Base-by-base conservation (phyloP, 495 filamentous ascomycete species). In the Lophium mytilinum region DNA sequence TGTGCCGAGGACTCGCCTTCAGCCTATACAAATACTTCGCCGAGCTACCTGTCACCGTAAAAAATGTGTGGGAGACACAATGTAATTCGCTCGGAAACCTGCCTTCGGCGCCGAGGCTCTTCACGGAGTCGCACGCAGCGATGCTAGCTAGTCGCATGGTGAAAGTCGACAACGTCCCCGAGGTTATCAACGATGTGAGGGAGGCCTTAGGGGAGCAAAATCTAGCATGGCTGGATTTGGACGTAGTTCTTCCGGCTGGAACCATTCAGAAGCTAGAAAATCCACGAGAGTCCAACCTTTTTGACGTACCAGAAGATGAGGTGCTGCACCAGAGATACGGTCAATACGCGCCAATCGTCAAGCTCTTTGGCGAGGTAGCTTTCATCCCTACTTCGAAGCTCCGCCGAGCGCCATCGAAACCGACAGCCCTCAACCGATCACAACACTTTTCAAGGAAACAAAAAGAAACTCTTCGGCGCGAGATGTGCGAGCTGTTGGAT, bases 111-210 rank as follows among this genome's bases (percentile, higher is more conserved):
- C 80, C 85, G 1, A 75, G 76, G 50, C 77, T 93, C 55, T 97
- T 97, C 68, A 81, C 89, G 60, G 90, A 96, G 68, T 84, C 88
- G 72, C 93, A 99, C 78, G 90, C 92, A 6, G 93, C 89, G 40
- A 84, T 94, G 65, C 73, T 99, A 47, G 90, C 91, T 34, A 85
- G 86, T 65, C 81, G 82, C 6, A 90, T 96, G 82, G 77, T 80
- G 7, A 83, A 80, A 72, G 82, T 91, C 40, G 87, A 92, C 19
- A 85, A 89, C 68, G 79, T 83, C 3, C 65, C 69, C 37, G 86
- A 90, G 1, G 80, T 90, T n/a, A 78, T 90, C 43, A 71, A 76
- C 9, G 83, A 85, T 53, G 75, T 97, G 51, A 78, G 82, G 37
- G 75, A 76, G 36, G 86, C 90, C 17, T 80, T 93, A 52, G 83